Percentiles rank a stretch among this genome's conserved stretches.
Evolutionary conservation across 306 rosid genomes (phyloP).

Genomic region (Benincasa hispida): DNA sequence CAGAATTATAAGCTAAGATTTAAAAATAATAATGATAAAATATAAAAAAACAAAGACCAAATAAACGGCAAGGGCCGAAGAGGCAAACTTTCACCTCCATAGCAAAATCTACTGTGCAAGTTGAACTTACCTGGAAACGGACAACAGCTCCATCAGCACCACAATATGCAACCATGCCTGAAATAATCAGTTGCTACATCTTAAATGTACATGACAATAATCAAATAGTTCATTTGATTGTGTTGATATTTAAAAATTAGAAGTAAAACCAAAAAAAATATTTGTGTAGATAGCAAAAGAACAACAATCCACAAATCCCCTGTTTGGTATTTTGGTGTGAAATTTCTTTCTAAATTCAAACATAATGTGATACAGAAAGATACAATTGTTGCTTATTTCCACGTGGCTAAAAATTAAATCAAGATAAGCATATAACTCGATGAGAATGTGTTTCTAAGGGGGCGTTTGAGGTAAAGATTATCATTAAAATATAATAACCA

Average conservation of each 20-base stretch:
- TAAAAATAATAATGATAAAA: too few species aligned
- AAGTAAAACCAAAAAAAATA: not conserved
- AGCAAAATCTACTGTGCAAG: not conserved
- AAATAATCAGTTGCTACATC: constrained; percentile 6
- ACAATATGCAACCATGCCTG: constrained; percentile 88
- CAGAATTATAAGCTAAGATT: not conserved
- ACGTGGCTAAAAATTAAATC: not conserved
- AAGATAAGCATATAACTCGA: not conserved
- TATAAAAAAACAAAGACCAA: not conserved
- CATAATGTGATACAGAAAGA: too few species aligned
- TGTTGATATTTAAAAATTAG: not conserved
- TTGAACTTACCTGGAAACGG: constrained; percentile 59
- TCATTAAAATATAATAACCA: too few species aligned
- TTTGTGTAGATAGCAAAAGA: not conserved
- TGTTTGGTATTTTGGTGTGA: not conserved
- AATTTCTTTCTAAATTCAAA: not conserved
- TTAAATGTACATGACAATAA: not conserved
- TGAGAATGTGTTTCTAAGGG: not conserved
- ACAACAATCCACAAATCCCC: not conserved
- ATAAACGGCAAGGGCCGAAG: not conserved
- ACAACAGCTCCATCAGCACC: constrained; percentile 64
- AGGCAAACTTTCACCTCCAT: not conserved
- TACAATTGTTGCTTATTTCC: not conserved
- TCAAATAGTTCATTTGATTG: not conserved
- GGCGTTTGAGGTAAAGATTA: too few species aligned